Conservation (phyloP, 768 basidiomycete species). For the Tephrocybe rancida region DNA sequence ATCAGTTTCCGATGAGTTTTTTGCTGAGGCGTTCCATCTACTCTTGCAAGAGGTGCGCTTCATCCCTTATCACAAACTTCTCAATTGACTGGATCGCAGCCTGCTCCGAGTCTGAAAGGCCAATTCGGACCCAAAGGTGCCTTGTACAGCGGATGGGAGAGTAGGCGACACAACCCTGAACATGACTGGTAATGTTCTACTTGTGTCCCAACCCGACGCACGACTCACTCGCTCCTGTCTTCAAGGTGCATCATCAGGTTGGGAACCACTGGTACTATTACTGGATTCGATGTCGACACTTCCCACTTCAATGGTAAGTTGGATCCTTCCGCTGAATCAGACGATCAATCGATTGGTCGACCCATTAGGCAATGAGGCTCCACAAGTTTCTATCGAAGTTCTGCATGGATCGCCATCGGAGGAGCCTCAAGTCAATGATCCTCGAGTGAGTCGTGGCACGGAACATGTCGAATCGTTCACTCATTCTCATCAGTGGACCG, state of each 20-base stretch:
- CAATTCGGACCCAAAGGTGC: slow-evolving; percentile 97
- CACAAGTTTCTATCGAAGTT: slow-evolving; percentile 75
- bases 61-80: neutral
- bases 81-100: slow-evolving; percentile 45
- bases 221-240: neutral
- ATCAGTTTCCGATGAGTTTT: slow-evolving; percentile 93
- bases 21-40: slow-evolving; percentile 83
- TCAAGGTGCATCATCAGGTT: slow-evolving; percentile 88
- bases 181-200: slow-evolving; percentile 74
- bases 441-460: slow-evolving; percentile 45
- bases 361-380: slow-evolving; percentile 78
- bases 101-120: slow-evolving; percentile 88
- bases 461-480: neutral
- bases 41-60: slow-evolving; percentile 74
- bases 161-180: slow-evolving; percentile 81
- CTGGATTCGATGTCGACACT: slow-evolving; percentile 93
- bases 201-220: neutral
- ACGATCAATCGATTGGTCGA: neutral
- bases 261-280: slow-evolving; percentile 71
- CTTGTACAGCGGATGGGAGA: slow-evolving; percentile 94
- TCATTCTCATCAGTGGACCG: slow-evolving; percentile 67
- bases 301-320: slow-evolving; percentile 84
- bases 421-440: slow-evolving; percentile 47
- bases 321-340: neutral
- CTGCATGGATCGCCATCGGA: slow-evolving; percentile 45